Percentiles rank a stretch among this genome's conserved stretches.
Evolutionary conservation across 2,329 filamentous ascomycete genomes (phyloP).

Genomic region (Monosporascus ibericus): DNA sequence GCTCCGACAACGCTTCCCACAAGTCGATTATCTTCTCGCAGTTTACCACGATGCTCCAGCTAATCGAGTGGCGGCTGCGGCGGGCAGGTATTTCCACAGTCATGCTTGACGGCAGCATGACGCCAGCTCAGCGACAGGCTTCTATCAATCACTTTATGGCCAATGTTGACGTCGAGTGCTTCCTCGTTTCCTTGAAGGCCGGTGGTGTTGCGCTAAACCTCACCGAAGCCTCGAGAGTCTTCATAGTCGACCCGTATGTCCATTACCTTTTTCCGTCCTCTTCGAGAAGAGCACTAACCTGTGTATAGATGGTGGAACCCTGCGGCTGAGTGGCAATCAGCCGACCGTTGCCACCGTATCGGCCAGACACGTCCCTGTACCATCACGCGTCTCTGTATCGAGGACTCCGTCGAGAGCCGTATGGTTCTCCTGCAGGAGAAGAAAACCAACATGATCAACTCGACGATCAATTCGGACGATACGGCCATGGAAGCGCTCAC

Average conservation of each 20-base stretch:
- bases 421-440: slow-evolving; percentile 97
- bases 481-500: slow-evolving; percentile 86
- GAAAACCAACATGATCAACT: slow-evolving; percentile 97
- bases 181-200: slow-evolving; percentile 91
- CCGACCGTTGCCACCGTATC: slow-evolving; percentile 89
- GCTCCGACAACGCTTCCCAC: slow-evolving; percentile 86
- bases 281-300: not conserved
- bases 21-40: slow-evolving; percentile 98
- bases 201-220: slow-evolving; percentile 93
- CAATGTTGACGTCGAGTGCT: slow-evolving; percentile 89
- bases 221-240: slow-evolving; percentile 89
- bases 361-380: slow-evolving; percentile 90
- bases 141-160: slow-evolving; percentile 97
- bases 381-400: slow-evolving; percentile 90
- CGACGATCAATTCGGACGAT: slow-evolving; percentile 91
- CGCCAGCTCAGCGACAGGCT: slow-evolving; percentile 82
- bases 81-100: slow-evolving; percentile 97
- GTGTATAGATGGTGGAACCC: slow-evolving; percentile 88
- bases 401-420: slow-evolving; percentile 92
- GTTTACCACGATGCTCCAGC: slow-evolving; percentile 94
- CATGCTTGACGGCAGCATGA: slow-evolving; percentile 98
- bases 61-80: slow-evolving; percentile 93
- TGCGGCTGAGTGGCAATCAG: slow-evolving; percentile 98
- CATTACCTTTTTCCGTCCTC: not conserved
- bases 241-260: slow-evolving; percentile 90